phyloP scores from a whole-genome alignment of 257 asterid species.

The Solanum clarkiae region DNA sequence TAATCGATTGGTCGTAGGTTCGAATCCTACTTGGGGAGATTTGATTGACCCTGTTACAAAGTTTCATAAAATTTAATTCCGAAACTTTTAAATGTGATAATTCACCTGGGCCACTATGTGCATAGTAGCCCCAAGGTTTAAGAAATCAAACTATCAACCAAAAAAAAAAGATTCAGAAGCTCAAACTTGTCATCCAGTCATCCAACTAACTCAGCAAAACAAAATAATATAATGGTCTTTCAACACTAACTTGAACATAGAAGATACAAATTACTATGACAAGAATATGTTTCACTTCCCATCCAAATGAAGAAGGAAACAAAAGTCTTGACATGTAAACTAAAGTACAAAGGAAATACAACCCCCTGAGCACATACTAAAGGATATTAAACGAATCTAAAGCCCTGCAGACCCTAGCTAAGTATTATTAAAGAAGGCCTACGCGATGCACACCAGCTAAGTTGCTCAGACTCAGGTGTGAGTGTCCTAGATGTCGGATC shows the following conservation, averaged over 20 bases:
- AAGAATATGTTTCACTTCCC: not conserved
- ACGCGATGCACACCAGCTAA: no score
- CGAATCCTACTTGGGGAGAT: no score
- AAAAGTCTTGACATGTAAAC: not conserved
- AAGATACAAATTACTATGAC: not conserved
- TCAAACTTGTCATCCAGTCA: not conserved
- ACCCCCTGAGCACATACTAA: not conserved
- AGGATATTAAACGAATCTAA: not conserved
- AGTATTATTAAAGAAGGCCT: no score
- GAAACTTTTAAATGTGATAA: not conserved
- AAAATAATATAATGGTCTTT: no score
- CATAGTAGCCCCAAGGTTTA: not conserved
- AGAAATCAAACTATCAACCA: not conserved
- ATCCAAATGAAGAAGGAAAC: not conserved
- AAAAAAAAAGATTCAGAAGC: no score
- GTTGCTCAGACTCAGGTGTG: no score
- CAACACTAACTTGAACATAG: not conserved
- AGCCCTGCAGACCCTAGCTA: no score
- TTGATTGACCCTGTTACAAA: no score
- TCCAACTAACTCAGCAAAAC: not conserved
- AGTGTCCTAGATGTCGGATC: no score
- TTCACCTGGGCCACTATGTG: not conserved
- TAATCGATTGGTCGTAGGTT: no score
- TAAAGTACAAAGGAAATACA: not conserved
- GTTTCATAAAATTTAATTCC: not conserved